Conservation (phyloP, 1,284 basidiomycete species). For the Hypsizygus ulmarius region DNA sequence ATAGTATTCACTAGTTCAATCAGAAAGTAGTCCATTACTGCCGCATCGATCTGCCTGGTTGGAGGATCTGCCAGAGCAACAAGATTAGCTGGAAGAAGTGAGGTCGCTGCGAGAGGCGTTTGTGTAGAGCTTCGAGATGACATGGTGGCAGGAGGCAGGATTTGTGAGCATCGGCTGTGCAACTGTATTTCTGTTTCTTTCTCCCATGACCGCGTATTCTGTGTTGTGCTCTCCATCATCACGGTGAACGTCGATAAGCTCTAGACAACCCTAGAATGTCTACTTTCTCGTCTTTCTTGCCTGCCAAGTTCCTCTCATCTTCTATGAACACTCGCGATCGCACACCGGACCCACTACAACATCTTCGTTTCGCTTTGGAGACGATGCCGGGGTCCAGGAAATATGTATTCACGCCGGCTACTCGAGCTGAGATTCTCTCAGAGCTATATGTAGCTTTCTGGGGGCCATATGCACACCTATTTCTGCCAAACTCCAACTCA, state of each 20-base stretch:
- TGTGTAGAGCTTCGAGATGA: conserved; percentile 34
- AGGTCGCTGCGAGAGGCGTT: conserved; percentile 32
- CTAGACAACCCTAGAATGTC: conserved; percentile 16
- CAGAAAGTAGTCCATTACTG: conserved; percentile 81
- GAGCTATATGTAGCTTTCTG: conserved; percentile 79
- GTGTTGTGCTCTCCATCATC: too few species aligned
- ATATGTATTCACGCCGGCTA: conserved; percentile 68
- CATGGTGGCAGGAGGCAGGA: conserved; percentile 23
- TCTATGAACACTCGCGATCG: conserved; percentile 52
- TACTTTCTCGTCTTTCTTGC: conserved; percentile 35
- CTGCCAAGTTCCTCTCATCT: conserved; percentile 44
- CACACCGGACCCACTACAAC: conserved; percentile 57
- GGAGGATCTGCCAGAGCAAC: conserved; percentile 61
- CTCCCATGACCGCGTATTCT: not conserved
- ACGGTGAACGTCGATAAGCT: conserved; percentile 1
- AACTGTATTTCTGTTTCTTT: conserved; percentile 3
- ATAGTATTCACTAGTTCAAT: conserved; percentile 78
- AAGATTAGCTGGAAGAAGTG: conserved; percentile 37
- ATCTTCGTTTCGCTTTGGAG: conserved; percentile 70
- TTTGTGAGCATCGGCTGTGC: not conserved
- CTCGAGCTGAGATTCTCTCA: conserved; percentile 72
- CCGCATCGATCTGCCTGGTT: conserved; percentile 62
- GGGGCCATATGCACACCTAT: conserved; percentile 67
- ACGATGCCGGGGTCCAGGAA: conserved; percentile 76
- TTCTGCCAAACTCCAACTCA: conserved; percentile 60